Conservation (phyloP, 2,329 filamentous ascomycete species). For the Sphaerostilbella broomeana region DNA sequence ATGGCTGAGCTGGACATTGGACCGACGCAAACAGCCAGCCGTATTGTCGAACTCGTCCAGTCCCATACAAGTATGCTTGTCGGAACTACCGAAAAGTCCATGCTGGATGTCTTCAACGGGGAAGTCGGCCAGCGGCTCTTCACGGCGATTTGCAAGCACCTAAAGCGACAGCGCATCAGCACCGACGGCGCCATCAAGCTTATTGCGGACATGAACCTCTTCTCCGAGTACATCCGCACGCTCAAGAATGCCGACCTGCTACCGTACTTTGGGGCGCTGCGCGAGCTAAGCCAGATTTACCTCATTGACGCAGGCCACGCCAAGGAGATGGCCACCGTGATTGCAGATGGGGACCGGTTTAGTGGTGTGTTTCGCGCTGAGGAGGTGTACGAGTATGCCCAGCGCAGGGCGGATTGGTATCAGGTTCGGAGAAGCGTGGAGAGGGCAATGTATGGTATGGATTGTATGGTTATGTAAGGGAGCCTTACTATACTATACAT, state of each 20-base stretch:
- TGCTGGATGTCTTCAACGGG: conserved; percentile 97
- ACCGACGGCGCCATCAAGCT: conserved; percentile 84
- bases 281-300: conserved; percentile 92
- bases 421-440: conserved; percentile 82
- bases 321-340: conserved; percentile 91
- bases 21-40: conserved; percentile 69
- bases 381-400: conserved; percentile 96
- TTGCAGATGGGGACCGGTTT: conserved; percentile 86
- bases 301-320: conserved; percentile 78
- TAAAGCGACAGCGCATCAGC: conserved; percentile 91
- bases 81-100: conserved; percentile 94
- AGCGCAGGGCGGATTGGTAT: conserved; percentile 92
- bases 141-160: conserved; percentile 87
- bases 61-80: conserved; percentile 89
- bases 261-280: conserved; percentile 83
- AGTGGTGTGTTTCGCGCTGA: conserved; percentile 89
- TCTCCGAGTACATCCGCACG: conserved; percentile 75
- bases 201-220: conserved; percentile 94
- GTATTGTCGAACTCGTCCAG: conserved; percentile 77
- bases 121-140: conserved; percentile 93
- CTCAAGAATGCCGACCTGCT: conserved; percentile 78
- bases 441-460: conserved; percentile 93
- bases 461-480: conserved; percentile 74
- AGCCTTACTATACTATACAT: too few species aligned
- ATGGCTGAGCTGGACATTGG: conserved; percentile 45